phyloP scores from a whole-genome alignment of 306 rosid species.

The Ceratonia siliqua region DNA sequence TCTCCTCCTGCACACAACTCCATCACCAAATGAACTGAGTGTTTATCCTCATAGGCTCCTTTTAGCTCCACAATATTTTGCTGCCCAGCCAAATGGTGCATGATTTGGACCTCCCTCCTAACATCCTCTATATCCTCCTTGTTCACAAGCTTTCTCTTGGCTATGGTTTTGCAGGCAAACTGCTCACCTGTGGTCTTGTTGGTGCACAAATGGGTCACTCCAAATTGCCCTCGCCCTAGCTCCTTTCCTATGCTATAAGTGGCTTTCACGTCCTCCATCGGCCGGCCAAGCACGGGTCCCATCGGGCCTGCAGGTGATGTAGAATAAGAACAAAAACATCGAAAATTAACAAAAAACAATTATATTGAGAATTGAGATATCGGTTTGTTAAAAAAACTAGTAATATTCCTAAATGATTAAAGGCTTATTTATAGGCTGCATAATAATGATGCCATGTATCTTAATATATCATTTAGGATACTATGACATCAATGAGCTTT shows the following conservation, averaged over 20 bases:
- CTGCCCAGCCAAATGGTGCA: conserved; percentile 91
- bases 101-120: conserved; percentile 90
- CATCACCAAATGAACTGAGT: conserved; percentile 88
- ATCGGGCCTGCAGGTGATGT: conserved; percentile 33
- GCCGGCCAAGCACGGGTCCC: conserved; percentile 79
- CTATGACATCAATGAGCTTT: too few species aligned
- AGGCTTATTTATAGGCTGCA: too few species aligned
- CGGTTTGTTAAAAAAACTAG: too few species aligned
- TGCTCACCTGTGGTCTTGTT: conserved; percentile 72
- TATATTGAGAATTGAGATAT: too few species aligned
- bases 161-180: conserved; percentile 89
- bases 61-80: conserved; percentile 83
- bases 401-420: too few species aligned
- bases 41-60: conserved; percentile 91
- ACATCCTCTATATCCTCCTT: conserved; percentile 92
- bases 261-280: conserved; percentile 76
- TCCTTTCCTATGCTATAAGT: conserved; percentile 77
- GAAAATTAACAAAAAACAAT: too few species aligned
- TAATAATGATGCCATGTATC: too few species aligned
- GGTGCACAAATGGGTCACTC: conserved; percentile 83
- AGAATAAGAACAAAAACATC: too few species aligned
- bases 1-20: conserved; percentile 96
- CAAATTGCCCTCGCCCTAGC: conserved; percentile 93
- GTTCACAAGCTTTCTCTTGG: conserved; percentile 80
- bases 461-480: too few species aligned